Base-by-base conservation (phyloP, 306 rosid species). In the Fagus sylvatica region DNA sequence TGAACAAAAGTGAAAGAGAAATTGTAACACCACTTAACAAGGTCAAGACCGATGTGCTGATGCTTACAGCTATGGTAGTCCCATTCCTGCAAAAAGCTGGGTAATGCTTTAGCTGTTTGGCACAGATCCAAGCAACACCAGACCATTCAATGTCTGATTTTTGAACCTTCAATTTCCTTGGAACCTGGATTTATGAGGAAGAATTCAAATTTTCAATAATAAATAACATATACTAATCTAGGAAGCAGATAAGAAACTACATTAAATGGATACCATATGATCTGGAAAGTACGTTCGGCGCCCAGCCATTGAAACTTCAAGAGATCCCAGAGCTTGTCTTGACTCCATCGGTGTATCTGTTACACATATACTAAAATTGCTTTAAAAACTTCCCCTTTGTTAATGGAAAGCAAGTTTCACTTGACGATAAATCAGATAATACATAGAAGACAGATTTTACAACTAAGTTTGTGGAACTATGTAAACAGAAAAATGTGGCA, bases 51-150 rank as follows among this genome's bases (percentile, higher is more conserved):
- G 80, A 75, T 48, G 65, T 67, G 68, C 65, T 53, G 30, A 48
- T 69, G 60, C 92, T 87, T 87, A 93, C 97, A 81, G 82, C 32
- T 72, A 93, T 79, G 55, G 85, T 64, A 19, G 80, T 86, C 59
- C 87, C 90, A 71, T 89, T 87, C 87, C 89, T 85, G 72, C 75
- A 81, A 84, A 93, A 88, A 46, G 92, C 89, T 7, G 90, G 76
- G 84, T 87, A 90, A 85, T 93, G 97, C 81, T 87, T 93, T 70
- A 93, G 94, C 87, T 86, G 93, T 82, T 90, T 93, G 84, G 89
- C 78, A 85, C 97, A 89, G 81, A 78, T 78, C 91, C 91, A 90
- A 71, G 91, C 71, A 75, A 16, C 22, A 60, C 96, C 91, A 78
- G 91, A 90, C 97, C 97, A 93, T 79, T 80, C 87, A 80, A 90